A percentile compares a stretch with the other conserved stretches of the same genome.
Conservation (phyloP, 2,329 filamentous ascomycete species). For the Phaeoacremonium minimum region DNA sequence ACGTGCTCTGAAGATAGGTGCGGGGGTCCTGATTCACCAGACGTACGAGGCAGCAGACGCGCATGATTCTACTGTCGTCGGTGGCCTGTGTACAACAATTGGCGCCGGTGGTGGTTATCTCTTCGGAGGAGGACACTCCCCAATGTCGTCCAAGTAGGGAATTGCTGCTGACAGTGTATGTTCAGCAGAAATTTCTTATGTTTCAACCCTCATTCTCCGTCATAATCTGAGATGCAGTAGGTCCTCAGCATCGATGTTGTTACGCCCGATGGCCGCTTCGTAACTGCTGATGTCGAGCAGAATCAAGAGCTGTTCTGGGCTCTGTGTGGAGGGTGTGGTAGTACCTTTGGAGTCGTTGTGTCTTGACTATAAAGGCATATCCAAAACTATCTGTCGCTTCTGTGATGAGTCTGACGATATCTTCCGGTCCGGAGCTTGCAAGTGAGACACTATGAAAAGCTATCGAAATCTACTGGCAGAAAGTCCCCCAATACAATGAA, state of each 20-base stretch:
- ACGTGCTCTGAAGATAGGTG: conserved; percentile 48
- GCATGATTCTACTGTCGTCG: conserved; percentile 42
- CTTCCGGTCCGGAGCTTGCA: too few relatives aligned
- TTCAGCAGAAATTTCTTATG: too few relatives aligned
- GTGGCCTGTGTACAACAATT: conserved; percentile 34
- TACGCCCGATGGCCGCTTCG: conserved; percentile 25
- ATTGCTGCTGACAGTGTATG: conserved; percentile 34
- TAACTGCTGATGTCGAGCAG: conserved; percentile 22
- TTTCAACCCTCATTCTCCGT: too few relatives aligned
- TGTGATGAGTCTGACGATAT: conserved; percentile 2
- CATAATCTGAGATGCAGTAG: too few relatives aligned
- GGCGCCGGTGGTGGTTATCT: conserved; percentile 42
- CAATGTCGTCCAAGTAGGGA: conserved; percentile 42
- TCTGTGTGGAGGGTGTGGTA: conserved; percentile 28
- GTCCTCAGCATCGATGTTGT: conserved; percentile 23
- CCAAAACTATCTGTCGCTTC: conserved; percentile 6
- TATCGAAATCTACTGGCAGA: conserved; percentile 1
- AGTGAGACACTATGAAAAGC: conserved; percentile 4
- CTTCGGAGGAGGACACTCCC: conserved; percentile 50
- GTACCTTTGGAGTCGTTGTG: conserved; percentile 11
- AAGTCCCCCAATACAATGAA: too few relatives aligned
- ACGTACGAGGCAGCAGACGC: conserved; percentile 42
- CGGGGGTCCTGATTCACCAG: conserved; percentile 48
- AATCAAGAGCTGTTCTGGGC: conserved; percentile 37
- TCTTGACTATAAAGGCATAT: conserved; percentile 17